These are phyloP conservation scores for Cystoisospora suis DNA, from an alignment of 169 alveolate species.

Conservation along the genomic window DNA sequence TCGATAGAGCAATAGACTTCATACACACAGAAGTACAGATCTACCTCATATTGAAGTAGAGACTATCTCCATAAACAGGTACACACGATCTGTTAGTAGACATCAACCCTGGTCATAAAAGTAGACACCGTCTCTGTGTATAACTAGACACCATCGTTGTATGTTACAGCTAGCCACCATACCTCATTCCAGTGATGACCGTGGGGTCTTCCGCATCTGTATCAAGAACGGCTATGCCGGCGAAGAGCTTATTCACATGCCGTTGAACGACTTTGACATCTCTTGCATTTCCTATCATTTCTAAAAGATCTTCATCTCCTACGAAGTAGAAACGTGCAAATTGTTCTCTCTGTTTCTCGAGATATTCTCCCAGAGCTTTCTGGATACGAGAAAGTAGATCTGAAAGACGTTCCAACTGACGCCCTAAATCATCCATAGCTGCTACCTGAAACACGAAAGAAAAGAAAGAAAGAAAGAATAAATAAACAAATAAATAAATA, in stretches of 20 bases:
- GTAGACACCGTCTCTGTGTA: not conserved
- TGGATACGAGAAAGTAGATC: slow-evolving; percentile 93
- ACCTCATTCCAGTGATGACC: slow-evolving; percentile 61
- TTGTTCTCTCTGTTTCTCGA: slow-evolving; percentile 95
- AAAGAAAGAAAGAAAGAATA: not conserved
- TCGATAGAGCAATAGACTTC: too few relatives aligned
- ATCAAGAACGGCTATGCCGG: slow-evolving; percentile 91
- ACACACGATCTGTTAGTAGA: not conserved
- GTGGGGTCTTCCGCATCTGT: slow-evolving; percentile 60
- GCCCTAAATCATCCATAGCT: slow-evolving; percentile 89
- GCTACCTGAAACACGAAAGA: slow-evolving; percentile 51
- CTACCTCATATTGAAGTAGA: too few relatives aligned
- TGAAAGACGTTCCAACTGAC: slow-evolving; percentile 92
- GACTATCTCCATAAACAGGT: not conserved
- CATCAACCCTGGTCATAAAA: not conserved
- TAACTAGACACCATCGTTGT: not conserved
- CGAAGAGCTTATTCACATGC: slow-evolving; percentile 97
- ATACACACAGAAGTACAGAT: too few relatives aligned
- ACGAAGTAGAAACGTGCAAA: slow-evolving; percentile 99
- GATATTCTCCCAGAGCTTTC: slow-evolving; percentile 95
- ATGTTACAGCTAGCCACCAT: not conserved
- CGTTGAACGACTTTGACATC: slow-evolving; percentile 94
- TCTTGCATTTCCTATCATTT: slow-evolving; percentile 96
- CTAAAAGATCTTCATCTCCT: slow-evolving; percentile 97
- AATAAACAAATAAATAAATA: not conserved